phyloP scores from a whole-genome alignment of 805 yeast genomes.

The Yarrowia sp. region DNA sequence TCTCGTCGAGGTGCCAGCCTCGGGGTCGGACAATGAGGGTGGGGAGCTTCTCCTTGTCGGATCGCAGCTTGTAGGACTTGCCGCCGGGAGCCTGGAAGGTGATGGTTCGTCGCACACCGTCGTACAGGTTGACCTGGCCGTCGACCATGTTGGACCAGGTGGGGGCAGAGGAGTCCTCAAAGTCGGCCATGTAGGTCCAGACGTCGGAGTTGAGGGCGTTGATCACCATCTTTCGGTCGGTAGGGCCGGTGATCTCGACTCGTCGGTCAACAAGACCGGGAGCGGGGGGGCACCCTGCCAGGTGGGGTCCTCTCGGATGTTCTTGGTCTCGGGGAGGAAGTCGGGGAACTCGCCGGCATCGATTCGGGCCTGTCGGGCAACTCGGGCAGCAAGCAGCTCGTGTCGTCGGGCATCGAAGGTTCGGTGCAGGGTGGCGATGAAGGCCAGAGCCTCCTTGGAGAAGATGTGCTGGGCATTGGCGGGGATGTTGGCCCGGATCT shows the following conservation, averaged over 20 bases:
- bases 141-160: slow-evolving; percentile 66
- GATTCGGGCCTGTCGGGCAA: slow-evolving; percentile 52
- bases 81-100: slow-evolving; percentile 40
- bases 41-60: slow-evolving; percentile 49
- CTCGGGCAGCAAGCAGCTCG: slow-evolving; percentile 55
- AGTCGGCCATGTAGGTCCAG: slow-evolving; percentile 74
- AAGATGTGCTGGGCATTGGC: slow-evolving; percentile 53
- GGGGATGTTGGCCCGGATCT: slow-evolving; percentile 53
- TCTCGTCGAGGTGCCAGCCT: slow-evolving; percentile 73
- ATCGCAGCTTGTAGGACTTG: slow-evolving; percentile 53
- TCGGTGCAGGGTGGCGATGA: slow-evolving; percentile 66
- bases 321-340: slow-evolving; percentile 61
- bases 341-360: slow-evolving; percentile 66
- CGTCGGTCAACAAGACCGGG: slow-evolving; percentile 69
- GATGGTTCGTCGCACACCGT: slow-evolving; percentile 61
- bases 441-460: slow-evolving; percentile 60
- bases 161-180: slow-evolving; percentile 71
- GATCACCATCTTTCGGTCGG: slow-evolving; percentile 73
- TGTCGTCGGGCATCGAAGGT: slow-evolving; percentile 56
- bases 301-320: slow-evolving; percentile 61
- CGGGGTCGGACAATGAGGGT: slow-evolving; percentile 55
- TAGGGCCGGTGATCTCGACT: slow-evolving; percentile 74
- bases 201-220: slow-evolving; percentile 68
- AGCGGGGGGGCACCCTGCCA: slow-evolving; percentile 73
- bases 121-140: slow-evolving; percentile 69